Evolutionary conservation across 345 rosid genomes (phyloP), one percentile per base, ranked within the genome.

Genomic region (Hypericum androsaemum): DNA sequence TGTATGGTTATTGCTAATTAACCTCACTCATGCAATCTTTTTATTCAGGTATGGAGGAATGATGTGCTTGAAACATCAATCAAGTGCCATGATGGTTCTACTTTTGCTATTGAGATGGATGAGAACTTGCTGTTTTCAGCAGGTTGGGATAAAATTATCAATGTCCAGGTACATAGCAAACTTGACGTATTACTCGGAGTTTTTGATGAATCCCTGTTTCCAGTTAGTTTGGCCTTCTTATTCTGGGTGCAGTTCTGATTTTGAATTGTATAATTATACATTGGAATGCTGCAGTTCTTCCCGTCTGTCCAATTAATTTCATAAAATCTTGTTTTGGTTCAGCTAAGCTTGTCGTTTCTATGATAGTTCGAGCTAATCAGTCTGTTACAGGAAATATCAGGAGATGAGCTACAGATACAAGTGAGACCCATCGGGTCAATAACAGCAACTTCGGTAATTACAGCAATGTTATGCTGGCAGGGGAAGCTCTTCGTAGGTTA

Each of bases 61-160:
- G 96, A 82, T 32, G 40, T 55, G 47, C 59, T 70, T 59, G 50
- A 75, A 72, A 87, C 79, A 68, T 76, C 83, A 7, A 50, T 57
- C 28, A 62, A 84, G 67, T 46, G 54, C 41, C 92, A 87, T 28
- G 52, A 57, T 46, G 80, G 96, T 69, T 82, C 90, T 52, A 69
- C 84, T 53, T 84, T 87, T 46, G 66, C 83, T 16, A 53, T 58
- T 64, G 63, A 54, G 47, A 43, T 87, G 71, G 78, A 80, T n/a
- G 81, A 72, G 39, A 76, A 73, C 62, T 77, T 77, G 80, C 73
- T 87, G 22, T 77, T 87, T 57, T 67, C 83, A 0, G 96, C 88
- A 69, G 95, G 98, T 45, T 82, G 95, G 96, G 98, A 87, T 76
- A 84, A 74, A 70, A 76, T 68, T 57, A 50, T 90, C 68, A 64